Conservation (phyloP, 2,329 filamentous ascomycete genomes). For the Acarospora socialis region DNA sequence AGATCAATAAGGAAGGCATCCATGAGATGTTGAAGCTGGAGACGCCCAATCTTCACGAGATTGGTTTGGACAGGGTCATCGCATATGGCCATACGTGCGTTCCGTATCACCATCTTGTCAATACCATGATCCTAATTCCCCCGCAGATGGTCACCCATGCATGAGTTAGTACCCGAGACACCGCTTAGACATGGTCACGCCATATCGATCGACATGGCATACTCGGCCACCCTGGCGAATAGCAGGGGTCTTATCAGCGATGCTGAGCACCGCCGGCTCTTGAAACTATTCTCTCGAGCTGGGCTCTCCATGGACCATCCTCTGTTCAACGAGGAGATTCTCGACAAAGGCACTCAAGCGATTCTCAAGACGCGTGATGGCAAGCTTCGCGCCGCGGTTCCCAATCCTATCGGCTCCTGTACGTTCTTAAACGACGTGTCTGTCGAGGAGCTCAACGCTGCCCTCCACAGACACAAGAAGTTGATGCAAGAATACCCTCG, state of each 20-base stretch:
- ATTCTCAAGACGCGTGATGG: constrained; percentile 61
- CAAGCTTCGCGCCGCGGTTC: constrained; percentile 52
- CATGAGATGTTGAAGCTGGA: constrained; percentile 61
- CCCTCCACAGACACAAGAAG: constrained; percentile 49
- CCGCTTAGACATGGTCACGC: constrained; percentile 56
- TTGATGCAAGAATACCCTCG: constrained; percentile 49
- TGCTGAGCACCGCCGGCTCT: constrained; percentile 45
- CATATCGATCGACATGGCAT: constrained; percentile 65
- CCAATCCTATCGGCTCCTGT: constrained; percentile 51
- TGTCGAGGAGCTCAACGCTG: constrained; percentile 45
- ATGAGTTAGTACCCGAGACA: constrained; percentile 54
- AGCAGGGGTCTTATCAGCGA: constrained; percentile 45
- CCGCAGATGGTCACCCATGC: constrained; percentile 58
- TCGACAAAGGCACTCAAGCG: constrained; percentile 51
- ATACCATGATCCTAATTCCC: too few relatives aligned
- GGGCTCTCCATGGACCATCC: constrained; percentile 59
- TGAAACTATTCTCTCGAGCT: constrained; percentile 55
- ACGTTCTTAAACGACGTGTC: constrained; percentile 55
- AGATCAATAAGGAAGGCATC: constrained; percentile 55
- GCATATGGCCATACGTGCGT: constrained; percentile 56
- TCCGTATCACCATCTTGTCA: too few relatives aligned
- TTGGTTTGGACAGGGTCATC: constrained; percentile 57
- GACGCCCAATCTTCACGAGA: constrained; percentile 59
- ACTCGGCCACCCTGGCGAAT: constrained; percentile 54
- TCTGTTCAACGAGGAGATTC: constrained; percentile 50